Evolutionary conservation across 371 early-diverging fungal genomes (phyloP).

Genomic region (Mucor lusitanicus): DNA sequence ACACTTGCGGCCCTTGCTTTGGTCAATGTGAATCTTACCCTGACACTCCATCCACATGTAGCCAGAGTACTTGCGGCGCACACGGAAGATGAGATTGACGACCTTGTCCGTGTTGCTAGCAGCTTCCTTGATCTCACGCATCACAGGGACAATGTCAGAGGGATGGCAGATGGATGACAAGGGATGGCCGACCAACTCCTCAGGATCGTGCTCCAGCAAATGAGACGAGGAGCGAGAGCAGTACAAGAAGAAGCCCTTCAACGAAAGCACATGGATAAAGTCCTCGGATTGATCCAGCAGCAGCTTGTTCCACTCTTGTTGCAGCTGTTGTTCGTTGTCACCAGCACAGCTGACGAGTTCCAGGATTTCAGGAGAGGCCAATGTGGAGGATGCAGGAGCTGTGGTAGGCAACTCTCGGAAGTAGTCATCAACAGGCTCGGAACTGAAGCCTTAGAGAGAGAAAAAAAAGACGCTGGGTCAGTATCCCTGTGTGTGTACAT

Average conservation of each 20-base stretch:
- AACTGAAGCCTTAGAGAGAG: constrained; percentile 19
- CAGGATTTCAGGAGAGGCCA: constrained; percentile 23
- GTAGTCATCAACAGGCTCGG: constrained; percentile 39
- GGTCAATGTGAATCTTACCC: constrained; percentile 59
- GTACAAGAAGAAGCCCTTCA: constrained; percentile 68
- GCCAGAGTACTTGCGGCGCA: constrained; percentile 52
- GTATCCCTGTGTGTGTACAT: neutral
- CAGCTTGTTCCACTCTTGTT: constrained; percentile 44
- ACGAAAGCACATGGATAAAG: constrained; percentile 63
- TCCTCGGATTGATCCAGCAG: constrained; percentile 50
- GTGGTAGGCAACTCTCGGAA: constrained; percentile 34
- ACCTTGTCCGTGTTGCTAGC: constrained; percentile 27
- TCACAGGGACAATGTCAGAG: constrained; percentile 61
- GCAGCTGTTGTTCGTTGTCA: constrained; percentile 30
- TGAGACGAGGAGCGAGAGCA: constrained; percentile 48
- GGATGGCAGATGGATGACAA: constrained; percentile 65
- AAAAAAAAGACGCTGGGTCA: too few species aligned
- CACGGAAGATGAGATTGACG: constrained; percentile 60
- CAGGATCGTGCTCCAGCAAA: constrained; percentile 53
- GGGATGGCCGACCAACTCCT: constrained; percentile 59
- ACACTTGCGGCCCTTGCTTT: constrained; percentile 63
- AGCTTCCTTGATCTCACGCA: constrained; percentile 64
- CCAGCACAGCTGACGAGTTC: constrained; percentile 29
- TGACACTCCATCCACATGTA: constrained; percentile 68
- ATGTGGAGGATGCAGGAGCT: constrained; percentile 11